Evolutionary conservation across 2,329 filamentous ascomycete genomes (phyloP), one percentile per base, ranked within the genome.

Genomic region (Monosporascus sp.): DNA sequence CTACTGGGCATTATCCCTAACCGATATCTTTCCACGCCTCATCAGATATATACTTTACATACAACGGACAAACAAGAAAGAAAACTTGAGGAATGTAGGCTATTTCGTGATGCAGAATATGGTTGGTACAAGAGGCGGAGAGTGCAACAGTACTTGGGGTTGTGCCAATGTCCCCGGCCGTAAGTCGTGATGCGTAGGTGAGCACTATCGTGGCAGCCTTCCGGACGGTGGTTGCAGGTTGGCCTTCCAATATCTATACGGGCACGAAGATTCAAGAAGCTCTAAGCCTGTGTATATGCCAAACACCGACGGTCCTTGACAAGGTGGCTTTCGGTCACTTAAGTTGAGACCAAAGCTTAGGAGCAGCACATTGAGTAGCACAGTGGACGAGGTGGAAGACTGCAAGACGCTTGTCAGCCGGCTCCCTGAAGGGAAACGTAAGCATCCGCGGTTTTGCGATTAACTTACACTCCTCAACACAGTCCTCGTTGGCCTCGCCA

Each of bases 301-400:
- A 22, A 53, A 45, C 57, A 45, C 54, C 51, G 58, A 60, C 49
- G 46, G 48, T 50, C 51, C 50, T 60, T 50, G 56, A 51, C 50
- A 44, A 48, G 50, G 52, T 50, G 53, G 48, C 52, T 43, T 51
- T 54, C 50, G 50, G 77, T 82, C 96, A 97, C 84, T 93, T 95
- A 73, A 97, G 88, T 75, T 86, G 79, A 62, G 86, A 83, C 85
- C 91, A 99, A 68, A 99, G 88, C 86, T 96, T 97, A 68, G 93
- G 92, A 52, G 94, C 94, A 59, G 94, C 93, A 73, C 94, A 99
- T 72, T 87, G 79, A 68, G 84, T 89, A 60, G 93, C 91, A 80
- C 94, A 99, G 82, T 97, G 94, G 67, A 89, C 87, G 67, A 99
- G 89, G 78, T 99, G 93, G 88, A 99, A 99, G 82, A 97, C 93